Percentiles rank a stretch among this genome's conserved stretches.
Conservation (phyloP, 768 basidiomycete species). For the Boletus bicolor region DNA sequence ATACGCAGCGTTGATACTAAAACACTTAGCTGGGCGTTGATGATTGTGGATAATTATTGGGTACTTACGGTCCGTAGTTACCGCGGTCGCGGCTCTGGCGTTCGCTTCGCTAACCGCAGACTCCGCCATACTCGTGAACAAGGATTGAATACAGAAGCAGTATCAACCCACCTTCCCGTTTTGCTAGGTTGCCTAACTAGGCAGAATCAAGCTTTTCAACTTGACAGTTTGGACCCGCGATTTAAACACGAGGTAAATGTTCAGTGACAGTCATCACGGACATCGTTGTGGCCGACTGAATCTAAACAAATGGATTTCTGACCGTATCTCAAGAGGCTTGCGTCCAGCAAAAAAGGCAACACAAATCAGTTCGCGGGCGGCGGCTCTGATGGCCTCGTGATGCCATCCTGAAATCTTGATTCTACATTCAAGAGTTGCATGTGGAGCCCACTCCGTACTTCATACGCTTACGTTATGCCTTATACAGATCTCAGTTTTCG, state of each 20-base stretch:
- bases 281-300: not conserved
- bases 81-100: not conserved
- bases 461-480: slow-evolving; percentile 3
- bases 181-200: slow-evolving; percentile 5
- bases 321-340: not conserved
- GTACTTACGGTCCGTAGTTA: slow-evolving; percentile 13
- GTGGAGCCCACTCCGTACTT: not conserved
- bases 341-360: not conserved
- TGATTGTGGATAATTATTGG: not conserved
- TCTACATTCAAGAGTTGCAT: not conserved
- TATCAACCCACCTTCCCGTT: not conserved
- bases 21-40: not conserved
- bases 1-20: slow-evolving; percentile 18
- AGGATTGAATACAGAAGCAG: not conserved
- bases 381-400: slow-evolving; percentile 7
- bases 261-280: not conserved
- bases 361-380: not conserved
- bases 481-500: not conserved
- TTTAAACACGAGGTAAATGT: not conserved
- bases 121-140: slow-evolving; percentile 3
- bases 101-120: slow-evolving; percentile 5
- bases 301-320: not conserved
- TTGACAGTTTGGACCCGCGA: not conserved
- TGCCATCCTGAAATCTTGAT: slow-evolving; percentile 4
- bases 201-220: not conserved